phyloP scores from a whole-genome alignment of 2,329 filamentous ascomycete genomes.

The Cytospora leucostoma region DNA sequence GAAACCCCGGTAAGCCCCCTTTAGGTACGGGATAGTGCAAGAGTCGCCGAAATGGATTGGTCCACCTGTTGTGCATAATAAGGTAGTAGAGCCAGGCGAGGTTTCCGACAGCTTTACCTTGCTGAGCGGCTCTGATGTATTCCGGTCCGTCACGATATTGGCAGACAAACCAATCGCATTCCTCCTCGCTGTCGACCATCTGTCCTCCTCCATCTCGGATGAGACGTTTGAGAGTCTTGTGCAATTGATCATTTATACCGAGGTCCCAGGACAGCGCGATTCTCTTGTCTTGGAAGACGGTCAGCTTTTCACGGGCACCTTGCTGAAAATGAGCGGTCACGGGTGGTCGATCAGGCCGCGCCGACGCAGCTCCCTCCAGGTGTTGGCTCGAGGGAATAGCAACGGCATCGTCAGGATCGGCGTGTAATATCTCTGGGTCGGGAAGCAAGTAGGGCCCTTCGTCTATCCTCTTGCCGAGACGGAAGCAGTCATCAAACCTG shows the following conservation, averaged over 20 bases:
- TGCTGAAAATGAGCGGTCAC: constrained; percentile 38
- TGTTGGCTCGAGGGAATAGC: constrained; percentile 59
- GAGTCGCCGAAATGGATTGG: constrained; percentile 76
- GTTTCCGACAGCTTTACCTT: constrained; percentile 84
- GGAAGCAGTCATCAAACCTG: constrained; percentile 96
- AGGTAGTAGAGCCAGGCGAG: constrained; percentile 92
- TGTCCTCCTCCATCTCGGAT: constrained; percentile 71
- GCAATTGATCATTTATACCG: constrained; percentile 66
- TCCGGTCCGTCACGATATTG: constrained; percentile 80
- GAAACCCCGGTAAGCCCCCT: constrained; percentile 77
- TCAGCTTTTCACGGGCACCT: constrained; percentile 53
- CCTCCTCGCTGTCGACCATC: constrained; percentile 64
- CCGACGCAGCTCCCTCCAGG: constrained; percentile 65
- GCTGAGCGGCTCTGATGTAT: constrained; percentile 74
- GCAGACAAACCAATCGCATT: constrained; percentile 83
- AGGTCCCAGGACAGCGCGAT: constrained; percentile 78
- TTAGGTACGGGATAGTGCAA: constrained; percentile 87
- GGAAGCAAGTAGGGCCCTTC: constrained; percentile 85
- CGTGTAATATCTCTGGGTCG: constrained; percentile 77
- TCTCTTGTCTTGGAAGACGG: constrained; percentile 76
- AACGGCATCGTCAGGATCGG: constrained; percentile 56
- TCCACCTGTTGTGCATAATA: constrained; percentile 87
- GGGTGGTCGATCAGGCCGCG: constrained; percentile 45
- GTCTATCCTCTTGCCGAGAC: constrained; percentile 86
- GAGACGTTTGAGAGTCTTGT: constrained; percentile 67